These are phyloP conservation scores for Penicillium sp. DNA, from an alignment of 2,329 filamentous ascomycete genomes.

Conservation along the genomic window DNA sequence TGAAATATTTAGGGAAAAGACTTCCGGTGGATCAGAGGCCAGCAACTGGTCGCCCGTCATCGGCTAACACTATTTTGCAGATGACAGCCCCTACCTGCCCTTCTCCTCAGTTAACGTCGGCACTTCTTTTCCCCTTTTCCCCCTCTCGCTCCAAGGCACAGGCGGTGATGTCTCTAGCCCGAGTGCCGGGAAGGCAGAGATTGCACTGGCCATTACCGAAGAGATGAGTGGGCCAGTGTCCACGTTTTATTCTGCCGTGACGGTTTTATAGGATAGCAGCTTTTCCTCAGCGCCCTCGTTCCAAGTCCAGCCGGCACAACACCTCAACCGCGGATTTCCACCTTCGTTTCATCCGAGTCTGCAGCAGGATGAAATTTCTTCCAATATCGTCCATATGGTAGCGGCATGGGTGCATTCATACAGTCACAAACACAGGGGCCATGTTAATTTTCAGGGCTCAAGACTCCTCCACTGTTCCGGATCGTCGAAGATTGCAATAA, in stretches of 20 bases:
- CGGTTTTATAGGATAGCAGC: not conserved
- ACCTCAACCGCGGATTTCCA: not conserved
- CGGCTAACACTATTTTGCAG: not conserved
- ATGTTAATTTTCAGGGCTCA: not conserved
- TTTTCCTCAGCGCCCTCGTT: not conserved
- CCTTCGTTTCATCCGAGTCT: not conserved
- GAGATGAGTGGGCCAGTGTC: not conserved
- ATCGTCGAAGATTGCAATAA: constrained; percentile 16
- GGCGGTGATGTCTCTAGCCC: not conserved
- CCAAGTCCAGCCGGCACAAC: too few relatives aligned
- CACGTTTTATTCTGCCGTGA: not conserved
- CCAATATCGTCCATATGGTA: not conserved
- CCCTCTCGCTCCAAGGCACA: not conserved
- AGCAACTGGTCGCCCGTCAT: not conserved
- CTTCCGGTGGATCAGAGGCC: not conserved
- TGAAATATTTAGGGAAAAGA: not conserved
- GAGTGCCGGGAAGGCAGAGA: not conserved
- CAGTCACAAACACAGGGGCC: not conserved
- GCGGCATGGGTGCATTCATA: not conserved
- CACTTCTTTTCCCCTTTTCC: not conserved
- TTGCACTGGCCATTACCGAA: not conserved
- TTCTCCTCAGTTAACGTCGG: not conserved
- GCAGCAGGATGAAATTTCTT: not conserved
- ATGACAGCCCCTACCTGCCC: not conserved
- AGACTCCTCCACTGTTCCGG: constrained; percentile 8